These are phyloP conservation scores for Diphasiastrum complanatum DNA, from an alignment of 83 land plant species.

Conservation along the genomic window DNA sequence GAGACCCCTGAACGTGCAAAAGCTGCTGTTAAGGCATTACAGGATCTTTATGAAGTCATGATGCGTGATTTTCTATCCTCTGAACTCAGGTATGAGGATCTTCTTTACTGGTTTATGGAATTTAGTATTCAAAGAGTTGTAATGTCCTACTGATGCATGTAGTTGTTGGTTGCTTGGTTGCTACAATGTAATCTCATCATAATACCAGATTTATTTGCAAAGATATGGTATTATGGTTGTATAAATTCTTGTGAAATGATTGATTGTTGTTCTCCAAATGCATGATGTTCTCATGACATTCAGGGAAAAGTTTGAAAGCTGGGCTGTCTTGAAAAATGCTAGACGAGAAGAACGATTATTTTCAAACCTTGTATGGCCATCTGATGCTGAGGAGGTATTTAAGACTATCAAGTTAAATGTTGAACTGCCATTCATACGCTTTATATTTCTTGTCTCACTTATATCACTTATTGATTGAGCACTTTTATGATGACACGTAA, in stretches of 20 bases:
- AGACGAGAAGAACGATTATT: constrained; percentile 57
- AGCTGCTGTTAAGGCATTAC: constrained; percentile 71
- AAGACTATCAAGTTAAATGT: too few relatives aligned
- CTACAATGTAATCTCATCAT: too few relatives aligned
- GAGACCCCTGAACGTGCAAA: constrained; percentile 38
- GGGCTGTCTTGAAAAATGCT: constrained; percentile 46
- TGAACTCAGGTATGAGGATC: constrained; percentile 47
- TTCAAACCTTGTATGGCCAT: constrained; percentile 61
- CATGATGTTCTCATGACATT: neutral
- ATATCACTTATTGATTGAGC: too few relatives aligned
- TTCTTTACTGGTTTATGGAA: neutral
- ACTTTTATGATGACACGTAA: too few relatives aligned
- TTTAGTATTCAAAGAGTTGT: neutral
- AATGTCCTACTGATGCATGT: neutral
- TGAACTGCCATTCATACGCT: too few relatives aligned
- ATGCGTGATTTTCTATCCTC: constrained; percentile 58
- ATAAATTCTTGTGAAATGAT: neutral
- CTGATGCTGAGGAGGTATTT: constrained; percentile 56
- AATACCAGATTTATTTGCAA: constrained; percentile 7
- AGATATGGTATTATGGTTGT: neutral
- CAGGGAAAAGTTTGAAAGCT: constrained; percentile 52
- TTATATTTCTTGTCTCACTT: too few relatives aligned
- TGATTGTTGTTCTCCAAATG: constrained; percentile 1
- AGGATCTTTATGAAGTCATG: constrained; percentile 80
- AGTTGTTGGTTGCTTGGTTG: too few relatives aligned